Evolutionary conservation across 352 stramenopile genomes (phyloP), one percentile per base, ranked within the genome.

Genomic region (Pythium vanterpoolii): DNA sequence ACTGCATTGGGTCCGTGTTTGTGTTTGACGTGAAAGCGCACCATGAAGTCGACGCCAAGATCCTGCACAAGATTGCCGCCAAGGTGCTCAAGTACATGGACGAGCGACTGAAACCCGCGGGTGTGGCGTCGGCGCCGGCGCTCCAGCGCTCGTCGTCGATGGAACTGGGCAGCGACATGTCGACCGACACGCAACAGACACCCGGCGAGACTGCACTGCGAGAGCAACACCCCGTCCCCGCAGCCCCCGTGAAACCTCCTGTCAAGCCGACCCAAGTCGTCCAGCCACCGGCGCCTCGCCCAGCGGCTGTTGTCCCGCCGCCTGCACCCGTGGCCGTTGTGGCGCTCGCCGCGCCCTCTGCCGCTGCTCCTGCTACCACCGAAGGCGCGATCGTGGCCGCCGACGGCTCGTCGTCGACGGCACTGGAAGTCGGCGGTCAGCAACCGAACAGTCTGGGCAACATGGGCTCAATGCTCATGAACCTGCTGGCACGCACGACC

Each of bases 51-150:
- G 83, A 93, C 63, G 77, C 83, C 48, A 90, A 90, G 65, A 88
- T 93, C 45, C 62, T 93, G 38, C 82, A 91, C 71, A 93, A 93
- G 64, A 93, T 93, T 61, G 83, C 83, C 1, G 83, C 83, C 55
- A 93, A 93, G 58, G 83, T 93, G 50, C 73, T 93, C 24, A 93
- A 93, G 64, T 93, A 93, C 68, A 90, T 93, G 76, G 83, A 93
- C 63, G 83, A 93, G 60, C 72, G 81, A n/a, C 69, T 90, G 14
- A 87, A 87, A 65, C 64, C 76, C 7, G 39, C 8, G 9, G 58
- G 58, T 21, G 9, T 34, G 14, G 18, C 21, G 39, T 21, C 58
- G 11, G 24, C 49, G 16, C 50, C 68, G 10, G 36, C 51, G 11
- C 54, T 73, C 27, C 51, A 74, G 34, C 64, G 69, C 14, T 65